Evolutionary conservation across 139 green algal species (phyloP), one percentile per base, ranked within the genome.

Genomic region (Mychonastes homosphaera): DNA sequence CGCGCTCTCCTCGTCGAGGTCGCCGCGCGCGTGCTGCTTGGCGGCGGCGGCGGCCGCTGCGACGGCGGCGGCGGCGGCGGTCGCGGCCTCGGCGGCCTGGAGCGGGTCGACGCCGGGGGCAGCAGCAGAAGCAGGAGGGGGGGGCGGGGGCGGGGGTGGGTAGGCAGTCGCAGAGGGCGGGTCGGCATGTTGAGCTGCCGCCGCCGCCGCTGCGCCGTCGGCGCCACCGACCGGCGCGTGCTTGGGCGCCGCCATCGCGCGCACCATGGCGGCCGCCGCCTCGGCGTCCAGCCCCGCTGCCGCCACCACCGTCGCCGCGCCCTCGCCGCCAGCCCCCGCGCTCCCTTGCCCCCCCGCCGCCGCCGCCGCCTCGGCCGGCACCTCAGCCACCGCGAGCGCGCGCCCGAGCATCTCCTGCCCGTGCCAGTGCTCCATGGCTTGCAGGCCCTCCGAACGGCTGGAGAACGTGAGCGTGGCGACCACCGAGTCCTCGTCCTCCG

Each of bases 401-500:
- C 65, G 39, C 2, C 76, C 84, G 16, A 66, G 75, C 27, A 93
- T 70, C 44, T 81, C 63, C 52, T 84, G 54, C 29, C 72, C 74
- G 45, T 86, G 73, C 59, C 84, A 77, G 52, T 88, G 79, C 60
- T 80, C 69, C 58, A 83, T 71, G 2, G 81, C 83, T 32, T 80
- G 78, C 19, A 66, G 77, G 6, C 74, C 81, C 43, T 88, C 79
- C 27, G 53, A 12, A 8, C 34, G 24, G 24, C 54, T 71, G 28
- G 56, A 19, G 26, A 64, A 78, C 2, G 32, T 53, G 16, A 44
- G 16, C 38, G 16, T 44, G 15, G 16, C 38, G 15, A 44, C 16
- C 15, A 44, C 16, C 38, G 15, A 44, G 16, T 44, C 38, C 15
- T 44, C 38, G 38, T 44, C 38, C 15, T 44, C 38, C 15, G 15